phyloP scores from a whole-genome alignment of 495 filamentous ascomycete genomes.

The Cercophora samala region DNA sequence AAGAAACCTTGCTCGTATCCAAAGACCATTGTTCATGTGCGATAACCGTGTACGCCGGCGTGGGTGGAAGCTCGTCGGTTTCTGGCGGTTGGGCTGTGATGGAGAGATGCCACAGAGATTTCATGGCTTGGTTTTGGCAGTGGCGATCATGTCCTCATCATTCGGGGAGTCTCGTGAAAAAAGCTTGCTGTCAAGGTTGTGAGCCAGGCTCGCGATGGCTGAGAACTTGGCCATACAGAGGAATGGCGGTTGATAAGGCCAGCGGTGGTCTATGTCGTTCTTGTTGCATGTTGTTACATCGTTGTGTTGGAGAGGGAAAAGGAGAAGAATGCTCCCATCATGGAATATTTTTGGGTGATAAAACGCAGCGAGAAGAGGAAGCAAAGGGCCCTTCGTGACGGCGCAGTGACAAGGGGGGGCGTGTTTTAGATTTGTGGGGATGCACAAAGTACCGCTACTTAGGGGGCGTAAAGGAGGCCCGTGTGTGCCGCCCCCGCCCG shows the following conservation, averaged over 20 bases:
- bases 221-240: neutral
- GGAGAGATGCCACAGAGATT: neutral
- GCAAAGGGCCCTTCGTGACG: neutral
- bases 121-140: conserved; percentile 8
- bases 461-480: neutral
- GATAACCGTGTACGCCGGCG: neutral
- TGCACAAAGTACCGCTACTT: neutral
- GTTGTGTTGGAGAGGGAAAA: neutral
- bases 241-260: too few relatives aligned
- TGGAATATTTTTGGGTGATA: neutral
- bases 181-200: neutral
- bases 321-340: neutral
- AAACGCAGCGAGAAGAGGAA: neutral
- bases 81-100: neutral
- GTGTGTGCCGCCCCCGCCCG: neutral
- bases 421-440: neutral
- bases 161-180: neutral
- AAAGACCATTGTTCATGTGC: neutral
- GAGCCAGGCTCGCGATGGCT: neutral
- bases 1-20: neutral
- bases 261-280: neutral
- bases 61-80: neutral
- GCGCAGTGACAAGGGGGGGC: neutral
- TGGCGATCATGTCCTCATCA: conserved; percentile 6
- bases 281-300: neutral